These are phyloP conservation scores for Pseudocercospora macadamiae DNA, from an alignment of 2,329 filamentous ascomycete genomes.

Conservation along the genomic window DNA sequence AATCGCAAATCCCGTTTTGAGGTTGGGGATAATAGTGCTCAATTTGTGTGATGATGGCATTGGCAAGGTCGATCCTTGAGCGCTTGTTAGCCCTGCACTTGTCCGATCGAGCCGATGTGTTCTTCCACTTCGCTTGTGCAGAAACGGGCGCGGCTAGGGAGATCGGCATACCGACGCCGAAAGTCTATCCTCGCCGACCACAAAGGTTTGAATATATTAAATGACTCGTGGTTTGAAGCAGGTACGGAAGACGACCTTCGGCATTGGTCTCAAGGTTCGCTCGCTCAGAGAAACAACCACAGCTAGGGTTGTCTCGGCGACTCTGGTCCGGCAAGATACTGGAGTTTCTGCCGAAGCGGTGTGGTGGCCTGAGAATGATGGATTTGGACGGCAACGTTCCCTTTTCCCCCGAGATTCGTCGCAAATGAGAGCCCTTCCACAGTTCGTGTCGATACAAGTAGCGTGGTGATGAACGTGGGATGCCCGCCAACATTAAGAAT, in stretches of 20 bases:
- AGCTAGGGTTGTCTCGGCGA: neutral
- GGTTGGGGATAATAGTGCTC: neutral
- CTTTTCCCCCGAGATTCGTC: neutral
- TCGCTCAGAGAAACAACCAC: neutral
- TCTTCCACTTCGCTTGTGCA: no score
- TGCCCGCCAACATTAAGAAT: neutral
- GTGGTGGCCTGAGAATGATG: neutral
- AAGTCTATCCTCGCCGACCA: no score
- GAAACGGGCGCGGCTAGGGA: no score
- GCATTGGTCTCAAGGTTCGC: conserved; percentile 1
- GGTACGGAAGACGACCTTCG: neutral
- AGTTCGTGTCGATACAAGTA: no score
- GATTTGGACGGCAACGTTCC: neutral
- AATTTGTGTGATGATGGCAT: no score
- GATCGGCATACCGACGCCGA: no score
- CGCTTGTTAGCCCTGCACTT: no score
- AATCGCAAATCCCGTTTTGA: neutral
- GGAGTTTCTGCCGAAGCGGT: neutral
- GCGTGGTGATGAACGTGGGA: neutral
- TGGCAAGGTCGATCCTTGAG: no score
- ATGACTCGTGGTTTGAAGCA: neutral
- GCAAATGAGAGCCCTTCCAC: neutral
- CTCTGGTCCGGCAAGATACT: neutral
- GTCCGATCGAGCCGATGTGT: no score
- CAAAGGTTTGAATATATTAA: no score